phyloP scores from a whole-genome alignment of 1,284 basidiomycete species.

The Ganoderma multipileum region DNA sequence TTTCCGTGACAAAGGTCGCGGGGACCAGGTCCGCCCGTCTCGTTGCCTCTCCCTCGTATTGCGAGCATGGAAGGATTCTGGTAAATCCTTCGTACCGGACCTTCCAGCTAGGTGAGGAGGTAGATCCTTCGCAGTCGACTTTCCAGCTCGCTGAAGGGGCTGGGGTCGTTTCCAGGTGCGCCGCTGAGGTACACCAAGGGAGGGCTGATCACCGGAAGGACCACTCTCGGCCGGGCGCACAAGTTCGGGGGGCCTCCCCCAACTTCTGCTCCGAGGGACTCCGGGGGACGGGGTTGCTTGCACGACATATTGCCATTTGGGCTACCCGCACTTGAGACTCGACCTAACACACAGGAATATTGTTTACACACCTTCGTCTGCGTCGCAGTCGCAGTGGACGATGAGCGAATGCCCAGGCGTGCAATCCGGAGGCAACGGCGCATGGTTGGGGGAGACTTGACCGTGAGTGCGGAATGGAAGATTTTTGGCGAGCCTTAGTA shows the following conservation, averaged over 20 bases:
- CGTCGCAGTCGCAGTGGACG: conserved; percentile 25
- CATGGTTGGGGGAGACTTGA: conserved; percentile 5
- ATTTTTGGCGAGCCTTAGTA: conserved; percentile 1
- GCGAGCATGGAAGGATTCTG: conserved; percentile 17
- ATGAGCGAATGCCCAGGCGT: conserved; percentile 23
- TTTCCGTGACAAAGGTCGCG: neutral
- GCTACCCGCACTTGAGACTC: conserved; percentile 2
- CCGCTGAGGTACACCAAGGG: conserved; percentile 8
- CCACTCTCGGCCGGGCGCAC: conserved; percentile 3
- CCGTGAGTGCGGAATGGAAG: neutral
- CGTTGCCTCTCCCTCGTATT: conserved; percentile 3
- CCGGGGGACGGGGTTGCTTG: conserved; percentile 3
- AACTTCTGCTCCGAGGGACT: conserved; percentile 18
- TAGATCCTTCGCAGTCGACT: conserved; percentile 4
- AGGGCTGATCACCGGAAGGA: neutral
- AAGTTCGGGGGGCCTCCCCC: conserved; percentile 17
- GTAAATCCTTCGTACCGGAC: conserved; percentile 10
- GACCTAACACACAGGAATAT: neutral
- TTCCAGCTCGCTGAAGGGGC: neutral
- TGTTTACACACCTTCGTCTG: conserved; percentile 20
- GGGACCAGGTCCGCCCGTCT: neutral
- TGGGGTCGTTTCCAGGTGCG: conserved; percentile 22
- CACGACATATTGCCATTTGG: conserved; percentile 15
- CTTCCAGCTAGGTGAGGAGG: neutral
- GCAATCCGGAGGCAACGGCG: conserved; percentile 27